phyloP scores from a whole-genome alignment of 1,139 yeast species.

The Blastobotrys raffinosifermentans region DNA sequence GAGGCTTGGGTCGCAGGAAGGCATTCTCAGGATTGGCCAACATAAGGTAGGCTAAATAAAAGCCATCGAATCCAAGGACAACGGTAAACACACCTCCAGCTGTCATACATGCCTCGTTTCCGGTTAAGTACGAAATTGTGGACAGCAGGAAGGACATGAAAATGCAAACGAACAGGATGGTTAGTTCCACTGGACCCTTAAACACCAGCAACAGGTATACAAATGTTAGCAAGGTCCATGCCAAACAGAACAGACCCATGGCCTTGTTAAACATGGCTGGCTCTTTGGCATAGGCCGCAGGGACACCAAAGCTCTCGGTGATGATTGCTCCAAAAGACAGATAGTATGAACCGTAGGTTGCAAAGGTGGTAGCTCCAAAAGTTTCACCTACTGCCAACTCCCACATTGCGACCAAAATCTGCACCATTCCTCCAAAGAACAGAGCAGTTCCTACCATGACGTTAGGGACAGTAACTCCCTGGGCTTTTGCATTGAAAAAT shows the following conservation, averaged over 20 bases:
- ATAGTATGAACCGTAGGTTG: slow-evolving; percentile 88
- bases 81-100: slow-evolving; percentile 79
- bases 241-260: slow-evolving; percentile 66
- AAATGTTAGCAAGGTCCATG: slow-evolving; percentile 74
- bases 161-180: slow-evolving; percentile 57
- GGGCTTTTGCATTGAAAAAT: slow-evolving; percentile 53
- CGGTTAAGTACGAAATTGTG: slow-evolving; percentile 49
- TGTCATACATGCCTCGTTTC: slow-evolving; percentile 37
- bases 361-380: slow-evolving; percentile 80
- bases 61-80: slow-evolving; percentile 67
- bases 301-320: slow-evolving; percentile 67
- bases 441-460: slow-evolving; percentile 69
- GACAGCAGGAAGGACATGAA: slow-evolving; percentile 62
- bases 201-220: slow-evolving; percentile 61
- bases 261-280: slow-evolving; percentile 45
- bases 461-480: slow-evolving; percentile 46
- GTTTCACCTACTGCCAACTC: slow-evolving; percentile 66
- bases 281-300: slow-evolving; percentile 43
- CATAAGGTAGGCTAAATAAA: slow-evolving; percentile 88
- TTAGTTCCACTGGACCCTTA: slow-evolving; percentile 79
- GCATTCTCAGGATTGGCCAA: slow-evolving; percentile 42
- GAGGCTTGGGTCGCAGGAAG: neutral
- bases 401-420: slow-evolving; percentile 70
- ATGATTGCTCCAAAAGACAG: slow-evolving; percentile 64
- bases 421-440: slow-evolving; percentile 80